Conservation (phyloP, 352 stramenopile species). For the Globisporangium paroecandrum region DNA sequence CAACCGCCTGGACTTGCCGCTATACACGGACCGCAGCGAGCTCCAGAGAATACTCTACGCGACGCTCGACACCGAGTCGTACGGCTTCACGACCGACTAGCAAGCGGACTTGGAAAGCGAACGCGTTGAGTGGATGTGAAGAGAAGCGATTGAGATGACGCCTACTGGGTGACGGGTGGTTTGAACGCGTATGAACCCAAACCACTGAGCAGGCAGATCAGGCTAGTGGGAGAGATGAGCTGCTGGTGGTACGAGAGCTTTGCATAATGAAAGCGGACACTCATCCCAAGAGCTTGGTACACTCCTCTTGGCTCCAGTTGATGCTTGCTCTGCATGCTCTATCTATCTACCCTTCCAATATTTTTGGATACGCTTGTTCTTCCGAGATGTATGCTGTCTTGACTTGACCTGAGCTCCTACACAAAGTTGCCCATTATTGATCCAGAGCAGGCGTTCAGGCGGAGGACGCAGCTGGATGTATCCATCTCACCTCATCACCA, state of each 20-base stretch:
- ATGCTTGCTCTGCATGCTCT: too few species aligned
- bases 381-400: neutral
- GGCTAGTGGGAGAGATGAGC: too few species aligned
- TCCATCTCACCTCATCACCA: neutral
- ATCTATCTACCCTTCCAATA: too few species aligned
- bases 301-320: too few species aligned
- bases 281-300: too few species aligned
- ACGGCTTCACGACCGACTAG: slow-evolving; percentile 10
- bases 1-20: slow-evolving; percentile 80
- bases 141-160: neutral
- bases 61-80: slow-evolving; percentile 11
- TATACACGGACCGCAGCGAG: slow-evolving; percentile 33
- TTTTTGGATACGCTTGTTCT: neutral
- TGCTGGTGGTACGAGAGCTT: too few species aligned
- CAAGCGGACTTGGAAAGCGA: neutral
- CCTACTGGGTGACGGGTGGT: too few species aligned
- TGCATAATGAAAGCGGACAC: too few species aligned
- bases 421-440: neutral
- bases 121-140: neutral
- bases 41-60: slow-evolving; percentile 13
- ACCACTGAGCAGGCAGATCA: too few species aligned
- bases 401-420: neutral
- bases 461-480: neutral
- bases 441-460: neutral
- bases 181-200: too few species aligned